Base-by-base conservation (phyloP, 352 stramenopile species). In the Pythium graminicola region DNA sequence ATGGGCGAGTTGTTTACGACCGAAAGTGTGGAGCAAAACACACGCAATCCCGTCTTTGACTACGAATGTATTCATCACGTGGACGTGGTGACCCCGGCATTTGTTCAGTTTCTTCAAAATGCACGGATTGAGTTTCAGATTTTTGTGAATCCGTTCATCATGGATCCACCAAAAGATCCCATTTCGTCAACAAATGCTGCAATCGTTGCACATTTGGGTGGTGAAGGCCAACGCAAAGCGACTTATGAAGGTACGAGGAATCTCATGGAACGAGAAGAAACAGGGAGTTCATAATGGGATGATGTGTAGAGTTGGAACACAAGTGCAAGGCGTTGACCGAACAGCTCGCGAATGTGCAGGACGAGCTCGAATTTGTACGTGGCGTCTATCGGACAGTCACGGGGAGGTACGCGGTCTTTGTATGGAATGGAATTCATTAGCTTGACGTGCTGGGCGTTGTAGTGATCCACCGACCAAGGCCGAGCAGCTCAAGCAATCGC, bases 1-100 rank as follows among this genome's bases (percentile, higher is more conserved):
- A 67, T 96, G 4, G 90, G 86, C 10, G 85, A 97, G 58, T 78
- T 89, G 8, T 97, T 94, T 60, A 96, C 81, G 40, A 96, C 89
- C 9, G 89, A 97, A 48, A 91, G 76, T 47, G 85, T 96, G 16
- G 83, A 97, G 63, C 83, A 93, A 40, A 84, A 89, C 44, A 93
- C 85, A 22, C 69, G 81, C 16, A 96, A 83, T 29, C 77, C 89
- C 1, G 76, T 85, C 27, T 95, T 97, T 52, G 91, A 94, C 57
- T 97, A 97, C 67, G 70, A 86, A 43, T 83, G 72, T 27, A 65
- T 95, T 14, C 90, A 97, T 59, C 81, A 95, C 46, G 72, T 97
- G 4, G 65, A 81, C 39, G 83, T 71, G 27, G 87, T 97, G 20
- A 95, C 85, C 22, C 73, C 87, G 48, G 79, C 86, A 39, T 96